These are phyloP conservation scores for Thelonectria olida DNA, from an alignment of 2,329 filamentous ascomycete species.

Conservation along the genomic window DNA sequence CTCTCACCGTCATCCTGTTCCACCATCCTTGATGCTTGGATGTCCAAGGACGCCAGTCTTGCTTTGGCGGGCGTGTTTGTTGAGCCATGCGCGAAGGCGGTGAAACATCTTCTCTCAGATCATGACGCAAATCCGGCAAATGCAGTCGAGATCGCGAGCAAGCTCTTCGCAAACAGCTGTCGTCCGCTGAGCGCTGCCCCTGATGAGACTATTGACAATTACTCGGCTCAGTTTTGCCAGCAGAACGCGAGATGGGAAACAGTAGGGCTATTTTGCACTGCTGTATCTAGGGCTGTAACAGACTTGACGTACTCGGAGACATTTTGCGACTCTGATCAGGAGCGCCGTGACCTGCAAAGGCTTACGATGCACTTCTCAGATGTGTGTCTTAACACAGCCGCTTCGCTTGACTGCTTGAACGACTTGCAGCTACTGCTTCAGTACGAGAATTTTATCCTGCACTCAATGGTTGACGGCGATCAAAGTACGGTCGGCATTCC, in stretches of 20 bases:
- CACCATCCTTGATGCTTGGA: constrained; percentile 4
- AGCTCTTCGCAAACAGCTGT: constrained; percentile 18
- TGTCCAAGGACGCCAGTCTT: constrained; percentile 9
- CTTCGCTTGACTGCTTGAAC: constrained; percentile 47
- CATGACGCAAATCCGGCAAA: not conserved
- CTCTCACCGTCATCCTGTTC: not conserved
- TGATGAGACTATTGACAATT: constrained; percentile 14
- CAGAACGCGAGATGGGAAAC: constrained; percentile 37
- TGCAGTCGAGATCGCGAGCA: constrained; percentile 7
- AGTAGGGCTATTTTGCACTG: constrained; percentile 35
- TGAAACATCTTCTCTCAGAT: not conserved
- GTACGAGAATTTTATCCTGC: constrained; percentile 57
- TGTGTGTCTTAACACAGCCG: constrained; percentile 34
- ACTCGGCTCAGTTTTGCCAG: constrained; percentile 24
- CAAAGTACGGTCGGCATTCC: constrained; percentile 55
- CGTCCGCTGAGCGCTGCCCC: constrained; percentile 9
- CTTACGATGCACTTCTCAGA: constrained; percentile 33
- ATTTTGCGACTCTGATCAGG: constrained; percentile 23
- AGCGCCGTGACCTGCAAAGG: constrained; percentile 24
- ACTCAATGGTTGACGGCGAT: constrained; percentile 54
- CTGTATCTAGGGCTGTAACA: constrained; percentile 34
- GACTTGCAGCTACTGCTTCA: constrained; percentile 55
- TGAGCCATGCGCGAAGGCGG: not conserved
- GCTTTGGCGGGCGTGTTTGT: constrained; percentile 9
- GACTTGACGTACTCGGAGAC: constrained; percentile 20